These are phyloP conservation scores for Populus hybrid DNA, from an alignment of 441 rosid genomes.

Conservation along the genomic window DNA sequence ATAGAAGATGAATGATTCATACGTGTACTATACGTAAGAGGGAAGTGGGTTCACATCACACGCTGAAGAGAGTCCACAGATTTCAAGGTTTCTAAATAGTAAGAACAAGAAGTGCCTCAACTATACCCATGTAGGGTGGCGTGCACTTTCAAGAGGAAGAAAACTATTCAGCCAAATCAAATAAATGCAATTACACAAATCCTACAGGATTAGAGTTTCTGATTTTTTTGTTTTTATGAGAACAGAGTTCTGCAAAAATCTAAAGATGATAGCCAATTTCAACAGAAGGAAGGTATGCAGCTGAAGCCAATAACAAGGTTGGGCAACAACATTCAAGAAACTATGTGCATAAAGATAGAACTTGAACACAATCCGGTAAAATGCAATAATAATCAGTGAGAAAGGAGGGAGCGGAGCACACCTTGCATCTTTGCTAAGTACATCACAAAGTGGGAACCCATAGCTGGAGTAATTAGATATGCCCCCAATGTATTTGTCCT, in stretches of 20 bases:
- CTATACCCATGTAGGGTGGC: background rate
- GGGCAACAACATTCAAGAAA: background rate
- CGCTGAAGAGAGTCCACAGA: background rate
- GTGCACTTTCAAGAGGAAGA: background rate
- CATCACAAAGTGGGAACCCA: conserved; percentile 91
- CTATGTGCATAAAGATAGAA: background rate
- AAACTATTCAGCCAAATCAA: background rate
- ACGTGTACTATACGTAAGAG: background rate
- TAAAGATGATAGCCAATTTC: too few relatives aligned
- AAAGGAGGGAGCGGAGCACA: conserved; percentile 19
- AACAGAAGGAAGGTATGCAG: background rate
- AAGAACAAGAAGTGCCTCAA: background rate
- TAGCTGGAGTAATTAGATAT: conserved; percentile 76
- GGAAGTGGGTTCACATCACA: background rate
- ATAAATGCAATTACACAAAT: background rate
- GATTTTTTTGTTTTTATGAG: background rate
- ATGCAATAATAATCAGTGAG: too few relatives aligned
- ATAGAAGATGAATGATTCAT: background rate
- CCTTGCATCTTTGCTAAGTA: conserved; percentile 92
- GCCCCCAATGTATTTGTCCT: conserved; percentile 86
- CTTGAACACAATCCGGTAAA: too few relatives aligned
- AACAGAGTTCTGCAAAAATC: background rate
- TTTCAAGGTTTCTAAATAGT: background rate
- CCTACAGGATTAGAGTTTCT: background rate
- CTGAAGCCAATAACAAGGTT: background rate